Evolutionary conservation across 2,329 filamentous ascomycete genomes (phyloP), one percentile per base, ranked within the genome.

Genomic region (Hypoxylon sp.): DNA sequence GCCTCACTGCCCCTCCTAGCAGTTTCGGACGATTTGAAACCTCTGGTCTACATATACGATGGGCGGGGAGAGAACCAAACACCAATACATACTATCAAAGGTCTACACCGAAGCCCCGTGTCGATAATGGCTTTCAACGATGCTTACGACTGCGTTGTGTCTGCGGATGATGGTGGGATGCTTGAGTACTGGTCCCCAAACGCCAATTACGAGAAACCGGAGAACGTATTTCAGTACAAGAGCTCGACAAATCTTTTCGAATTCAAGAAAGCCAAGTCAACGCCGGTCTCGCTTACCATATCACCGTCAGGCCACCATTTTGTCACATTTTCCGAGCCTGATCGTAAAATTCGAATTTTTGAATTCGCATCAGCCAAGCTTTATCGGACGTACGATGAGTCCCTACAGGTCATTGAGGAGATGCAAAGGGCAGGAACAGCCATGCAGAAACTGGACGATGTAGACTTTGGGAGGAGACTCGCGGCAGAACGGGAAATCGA

Each of bases 391-490:
- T 99, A 99, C 73, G 96, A 99, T 72, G 95, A 99, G 76, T 98
- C 94, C 3, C 84, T 99, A 10, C 84, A 90, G 59, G 95, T 92
- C 1, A 89, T 96, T 46, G 93, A 92, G 55, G 92, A 96, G 65
- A 97, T 97, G 93, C 94, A 99, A 72, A 92, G 97, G 79, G 91
- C 92, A n/a, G 94, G 93, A 0, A 95, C 91, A 0, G 89, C 91
- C 0, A 80, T 91, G 6, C 88, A 92, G 59, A 92, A 92, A 68
- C 80, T 99, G 0, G 95, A 98, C 58, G 88, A 93, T 65, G 87
- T 97, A 4, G 95, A 99, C 70, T 98, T 99, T 74, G 94, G 94
- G 3, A 88, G 95, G 41, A 86, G 94, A 19, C 80, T 98, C 32
- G 94, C 92, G 2, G 87, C 93, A 3, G 95, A 99, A 78, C 88